Evolutionary conservation across 2,329 filamentous ascomycete species (phyloP).

Genomic region (Neopestalotiopsis clavispora): DNA sequence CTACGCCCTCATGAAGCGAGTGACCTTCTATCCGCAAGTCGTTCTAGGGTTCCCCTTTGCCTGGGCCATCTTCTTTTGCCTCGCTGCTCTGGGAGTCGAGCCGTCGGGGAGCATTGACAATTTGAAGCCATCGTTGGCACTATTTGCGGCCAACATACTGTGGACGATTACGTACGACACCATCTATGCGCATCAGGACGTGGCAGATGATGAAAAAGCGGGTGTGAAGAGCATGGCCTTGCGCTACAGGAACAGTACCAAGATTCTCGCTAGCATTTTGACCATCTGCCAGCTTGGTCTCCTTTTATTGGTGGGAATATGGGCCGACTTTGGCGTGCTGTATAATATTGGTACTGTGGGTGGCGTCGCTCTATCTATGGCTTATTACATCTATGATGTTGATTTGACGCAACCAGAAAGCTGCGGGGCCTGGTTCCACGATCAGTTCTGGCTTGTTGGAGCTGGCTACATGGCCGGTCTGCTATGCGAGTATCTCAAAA

Average conservation of each 20-base stretch:
- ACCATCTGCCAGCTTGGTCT: slow-evolving; percentile 15
- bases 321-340: slow-evolving; percentile 16
- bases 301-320: slow-evolving; percentile 17
- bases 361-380: slow-evolving; percentile 18
- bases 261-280: slow-evolving; percentile 13
- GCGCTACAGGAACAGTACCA: slow-evolving; percentile 28
- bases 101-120: slow-evolving; percentile 41
- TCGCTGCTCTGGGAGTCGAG: slow-evolving; percentile 49
- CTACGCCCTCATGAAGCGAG: slow-evolving; percentile 56
- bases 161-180: slow-evolving; percentile 20
- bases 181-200: slow-evolving; percentile 48
- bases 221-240: slow-evolving; percentile 57
- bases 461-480: slow-evolving; percentile 19
- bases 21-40: slow-evolving; percentile 57
- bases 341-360: slow-evolving; percentile 21
- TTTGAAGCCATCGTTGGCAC: slow-evolving; percentile 23
- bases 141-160: background rate
- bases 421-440: slow-evolving; percentile 23
- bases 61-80: slow-evolving; percentile 53
- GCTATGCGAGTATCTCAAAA: slow-evolving; percentile 16
- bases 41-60: slow-evolving; percentile 55
- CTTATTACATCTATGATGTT: slow-evolving; percentile 23
- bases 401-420: background rate
- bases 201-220: slow-evolving; percentile 51
- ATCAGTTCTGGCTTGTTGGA: slow-evolving; percentile 24